Base-by-base conservation (phyloP, 192 early-diverging fungal genomes). In the Coemansia sp. region DNA sequence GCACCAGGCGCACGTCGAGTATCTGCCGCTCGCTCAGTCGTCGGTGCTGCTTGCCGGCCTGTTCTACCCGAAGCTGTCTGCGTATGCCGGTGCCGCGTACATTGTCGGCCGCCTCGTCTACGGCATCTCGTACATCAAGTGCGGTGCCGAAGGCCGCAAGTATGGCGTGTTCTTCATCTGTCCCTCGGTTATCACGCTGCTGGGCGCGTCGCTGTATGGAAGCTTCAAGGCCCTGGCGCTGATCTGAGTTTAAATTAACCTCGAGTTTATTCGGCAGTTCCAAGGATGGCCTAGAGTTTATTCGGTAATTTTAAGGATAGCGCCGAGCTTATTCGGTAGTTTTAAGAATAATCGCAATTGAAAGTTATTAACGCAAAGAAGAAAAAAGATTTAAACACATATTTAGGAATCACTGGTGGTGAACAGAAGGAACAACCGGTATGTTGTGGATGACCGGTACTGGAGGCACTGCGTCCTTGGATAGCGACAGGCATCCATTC, bases 51-150 rank as follows among this genome's bases (percentile, higher is more conserved):
- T 78, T 12, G 71, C 73, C 1, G 82, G 77, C 0, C 51, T 83
- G 53, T 83, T 81, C 50, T 70, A 74, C 54, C 82, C 82, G 1
- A 71, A 67, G 43, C 48, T 71, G 9, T 72, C 82, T 9, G 77
- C 73, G 10, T 70, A 62, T 27, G 54, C 69, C 2, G 74, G 76
- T 0, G 64, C 65, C 4, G 64, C 62, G 4, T 83, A 83, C 43
- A 77, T 83, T 10, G 24, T 74, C 8, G 82, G 73, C n/a, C 64
- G 82, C 6, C 56, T 73, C 1, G 24, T 83, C 14, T 83, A 83
- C 29, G 69, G 67, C 49, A 33, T 66, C 28, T 64, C 67, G 48
- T 83, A 83, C 42, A 70, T 71, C 29, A 67, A 30, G 42, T 56
- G 42, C 1, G 77, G 77, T 0, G 57, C 76, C 0, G 56, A 79